phyloP scores from a whole-genome alignment of 2,329 filamentous ascomycete genomes.

The Pezicula carpinea region DNA sequence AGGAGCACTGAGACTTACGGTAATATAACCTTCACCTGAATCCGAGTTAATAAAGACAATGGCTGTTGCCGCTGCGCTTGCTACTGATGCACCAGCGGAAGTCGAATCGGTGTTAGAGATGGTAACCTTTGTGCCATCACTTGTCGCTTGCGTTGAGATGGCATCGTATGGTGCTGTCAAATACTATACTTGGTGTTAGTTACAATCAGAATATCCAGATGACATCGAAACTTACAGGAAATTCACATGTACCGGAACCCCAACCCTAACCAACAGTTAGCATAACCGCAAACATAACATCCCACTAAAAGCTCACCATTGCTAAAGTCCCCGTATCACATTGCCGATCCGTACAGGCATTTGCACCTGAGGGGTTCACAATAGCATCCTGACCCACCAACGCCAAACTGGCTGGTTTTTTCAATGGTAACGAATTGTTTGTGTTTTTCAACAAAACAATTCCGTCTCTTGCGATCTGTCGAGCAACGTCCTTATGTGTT shows the following conservation, averaged over 20 bases:
- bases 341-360: constrained; percentile 56
- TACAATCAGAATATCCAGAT: background rate
- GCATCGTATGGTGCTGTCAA: constrained; percentile 61
- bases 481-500: constrained; percentile 58
- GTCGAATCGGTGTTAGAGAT: constrained; percentile 49
- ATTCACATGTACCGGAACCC: constrained; percentile 56
- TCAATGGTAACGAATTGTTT: constrained; percentile 50
- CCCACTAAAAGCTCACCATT: constrained; percentile 47
- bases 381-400: constrained; percentile 61
- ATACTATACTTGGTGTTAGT: constrained; percentile 34
- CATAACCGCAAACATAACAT: background rate
- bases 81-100: constrained; percentile 18
- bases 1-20: constrained; percentile 8
- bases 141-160: constrained; percentile 51
- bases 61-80: constrained; percentile 52
- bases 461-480: constrained; percentile 48
- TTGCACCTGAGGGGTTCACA: constrained; percentile 56
- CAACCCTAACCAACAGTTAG: constrained; percentile 11
- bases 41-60: constrained; percentile 64
- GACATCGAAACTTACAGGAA: constrained; percentile 35
- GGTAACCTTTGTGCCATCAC: constrained; percentile 47
- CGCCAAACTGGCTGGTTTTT: constrained; percentile 47
- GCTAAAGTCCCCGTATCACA: constrained; percentile 60
- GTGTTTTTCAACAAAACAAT: constrained; percentile 67
- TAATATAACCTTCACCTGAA: constrained; percentile 63